phyloP scores from a whole-genome alignment of 192 early-diverging fungal genomes.

The Coemansia biformis region DNA sequence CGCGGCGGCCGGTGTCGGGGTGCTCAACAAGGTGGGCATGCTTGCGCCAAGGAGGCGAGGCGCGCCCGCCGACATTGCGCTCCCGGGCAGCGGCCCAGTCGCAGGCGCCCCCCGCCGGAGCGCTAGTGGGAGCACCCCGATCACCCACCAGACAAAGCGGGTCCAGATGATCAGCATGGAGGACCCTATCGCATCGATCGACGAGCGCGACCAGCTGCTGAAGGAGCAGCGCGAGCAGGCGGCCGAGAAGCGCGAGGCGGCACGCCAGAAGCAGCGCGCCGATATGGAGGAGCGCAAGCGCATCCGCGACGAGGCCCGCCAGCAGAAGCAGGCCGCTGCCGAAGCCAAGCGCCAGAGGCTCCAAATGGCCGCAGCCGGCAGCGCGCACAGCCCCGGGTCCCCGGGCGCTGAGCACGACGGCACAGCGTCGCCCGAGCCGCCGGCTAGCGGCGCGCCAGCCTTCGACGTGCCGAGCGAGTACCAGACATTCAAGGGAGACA shows the following conservation, averaged over 20 bases:
- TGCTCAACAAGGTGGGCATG: constrained; percentile 22
- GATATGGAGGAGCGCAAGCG: constrained; percentile 30
- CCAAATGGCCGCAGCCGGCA: not conserved
- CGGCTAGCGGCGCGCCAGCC: not conserved
- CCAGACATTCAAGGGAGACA: constrained; percentile 21
- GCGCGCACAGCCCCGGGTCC: not conserved
- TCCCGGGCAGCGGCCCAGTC: constrained; percentile 14
- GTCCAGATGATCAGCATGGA: constrained; percentile 24
- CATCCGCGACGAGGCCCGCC: constrained; percentile 18
- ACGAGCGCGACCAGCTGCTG: constrained; percentile 27
- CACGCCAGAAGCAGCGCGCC: constrained; percentile 17
- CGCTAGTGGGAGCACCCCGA: not conserved
- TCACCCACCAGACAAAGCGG: constrained; percentile 11
- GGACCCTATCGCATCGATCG: constrained; percentile 8
- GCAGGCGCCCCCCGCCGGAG: not conserved
- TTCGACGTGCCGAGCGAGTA: constrained; percentile 30
- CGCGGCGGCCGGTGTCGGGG: not conserved
- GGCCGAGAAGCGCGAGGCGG: constrained; percentile 26
- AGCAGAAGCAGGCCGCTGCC: constrained; percentile 8
- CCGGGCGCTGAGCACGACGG: constrained; percentile 12
- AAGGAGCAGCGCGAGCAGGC: constrained; percentile 12
- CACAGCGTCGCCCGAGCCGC: not conserved
- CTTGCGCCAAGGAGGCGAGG: constrained; percentile 13
- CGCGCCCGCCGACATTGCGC: constrained; percentile 11
- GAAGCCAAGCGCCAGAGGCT: constrained; percentile 1